Evolutionary conservation across 768 basidiomycete genomes (phyloP).

Genomic region (Pleurotus sapidus): DNA sequence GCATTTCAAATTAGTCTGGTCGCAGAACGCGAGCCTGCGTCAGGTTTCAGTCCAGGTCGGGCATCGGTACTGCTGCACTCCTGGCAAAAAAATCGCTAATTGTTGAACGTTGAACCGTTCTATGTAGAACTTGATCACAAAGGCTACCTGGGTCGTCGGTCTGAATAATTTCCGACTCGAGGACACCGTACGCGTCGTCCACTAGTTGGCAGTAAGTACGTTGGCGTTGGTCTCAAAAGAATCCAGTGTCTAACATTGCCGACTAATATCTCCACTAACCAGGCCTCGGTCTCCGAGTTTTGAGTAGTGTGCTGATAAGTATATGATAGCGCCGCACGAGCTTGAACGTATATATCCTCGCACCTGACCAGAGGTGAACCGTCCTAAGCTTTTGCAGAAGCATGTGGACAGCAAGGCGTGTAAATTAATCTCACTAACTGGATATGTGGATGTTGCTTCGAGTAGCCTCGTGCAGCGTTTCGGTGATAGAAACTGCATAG

Average conservation of each 20-base stretch:
- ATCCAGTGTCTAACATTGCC: too few species aligned
- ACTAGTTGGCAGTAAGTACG: too few species aligned
- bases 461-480: neutral
- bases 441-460: neutral
- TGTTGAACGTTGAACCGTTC: neutral
- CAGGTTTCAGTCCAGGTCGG: neutral
- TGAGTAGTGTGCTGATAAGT: too few species aligned
- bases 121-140: neutral
- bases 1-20: neutral
- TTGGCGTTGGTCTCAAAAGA: too few species aligned
- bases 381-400: too few species aligned
- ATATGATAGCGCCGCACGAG: too few species aligned
- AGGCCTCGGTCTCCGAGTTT: too few species aligned
- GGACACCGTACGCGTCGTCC: neutral
- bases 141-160: neutral
- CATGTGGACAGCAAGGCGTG: too few species aligned
- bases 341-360: too few species aligned
- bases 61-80: too few species aligned
- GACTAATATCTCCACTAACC: too few species aligned
- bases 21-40: neutral
- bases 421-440: neutral
- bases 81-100: neutral
- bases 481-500: neutral
- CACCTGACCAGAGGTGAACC: too few species aligned
- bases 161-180: constrained; percentile 4